These are phyloP conservation scores for Candida gigantensis DNA, from an alignment of 1,139 yeast species.

Conservation along the genomic window DNA sequence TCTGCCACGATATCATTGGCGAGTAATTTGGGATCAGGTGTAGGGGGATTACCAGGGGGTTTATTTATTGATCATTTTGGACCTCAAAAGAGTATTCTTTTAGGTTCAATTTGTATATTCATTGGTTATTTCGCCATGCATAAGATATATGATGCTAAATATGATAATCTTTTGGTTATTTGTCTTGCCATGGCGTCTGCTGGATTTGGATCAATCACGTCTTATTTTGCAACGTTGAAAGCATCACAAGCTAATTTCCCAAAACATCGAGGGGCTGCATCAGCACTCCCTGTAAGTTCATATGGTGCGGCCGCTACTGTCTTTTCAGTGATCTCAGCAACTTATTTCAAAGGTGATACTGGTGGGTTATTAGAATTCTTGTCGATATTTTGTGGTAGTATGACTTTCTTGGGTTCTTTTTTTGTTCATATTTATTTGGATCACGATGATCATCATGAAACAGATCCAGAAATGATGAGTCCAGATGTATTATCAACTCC, in stretches of 20 bases:
- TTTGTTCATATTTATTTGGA: constrained; percentile 35
- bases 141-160: constrained; percentile 27
- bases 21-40: constrained; percentile 60
- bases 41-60: constrained; percentile 74
- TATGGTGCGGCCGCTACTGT: constrained; percentile 54
- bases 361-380: constrained; percentile 41
- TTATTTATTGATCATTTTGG: constrained; percentile 61
- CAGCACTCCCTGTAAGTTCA: constrained; percentile 60
- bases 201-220: constrained; percentile 66
- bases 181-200: constrained; percentile 46
- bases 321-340: constrained; percentile 47
- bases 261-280: constrained; percentile 67
- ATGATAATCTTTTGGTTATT: constrained; percentile 26
- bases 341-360: constrained; percentile 44
- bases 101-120: constrained; percentile 55
- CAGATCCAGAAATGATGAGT: constrained; percentile 10
- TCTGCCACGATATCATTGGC: constrained; percentile 67
- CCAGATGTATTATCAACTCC: constrained; percentile 7
- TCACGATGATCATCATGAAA: constrained; percentile 19
- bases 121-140: constrained; percentile 40
- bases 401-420: constrained; percentile 39
- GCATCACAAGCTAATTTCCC: constrained; percentile 74
- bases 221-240: constrained; percentile 67
- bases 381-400: constrained; percentile 37
- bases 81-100: constrained; percentile 50